Base-by-base conservation (phyloP, 495 filamentous ascomycete genomes). In the Achaetomiella virescens region DNA sequence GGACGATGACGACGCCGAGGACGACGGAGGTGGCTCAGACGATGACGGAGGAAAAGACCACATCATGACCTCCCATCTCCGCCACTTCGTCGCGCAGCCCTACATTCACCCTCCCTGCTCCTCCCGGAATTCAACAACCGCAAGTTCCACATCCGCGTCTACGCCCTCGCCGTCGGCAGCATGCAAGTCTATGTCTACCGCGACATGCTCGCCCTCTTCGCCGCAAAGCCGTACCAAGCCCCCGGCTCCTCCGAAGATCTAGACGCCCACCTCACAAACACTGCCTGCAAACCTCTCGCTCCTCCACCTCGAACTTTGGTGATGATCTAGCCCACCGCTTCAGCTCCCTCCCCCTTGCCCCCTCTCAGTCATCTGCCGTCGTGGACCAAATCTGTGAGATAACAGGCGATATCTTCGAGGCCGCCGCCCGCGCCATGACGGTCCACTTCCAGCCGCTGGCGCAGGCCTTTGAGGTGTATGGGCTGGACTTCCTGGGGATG, bases 121-220 rank as follows among this genome's bases (percentile, higher is more conserved):
- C 75, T 96, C 3, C 75, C 81, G 0, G 75, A 72, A 68, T 45
- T 66, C 38, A 76, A 78, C n/a, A 73, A 76, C 54, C 81, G 84
- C 33, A 98, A 98, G 72, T 98, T 98, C 77, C 93, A 98, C 71
- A 89, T 98, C 62, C 80, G 93, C 22, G 86, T 86, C 2, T 98
- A 98, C 65, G 89, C 93, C 49, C 81, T 96, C 47, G 84, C 87
- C 40, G 76, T 86, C 1, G 91, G 91, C 7, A 75, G 81, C 2
- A 71, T 98, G 12, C 78, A 83, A 35, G 84, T 96, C 41, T 95
- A 91, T 67, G 89, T 97, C 63, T 96, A 92, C 75, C 79, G 76
- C 55, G 81, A 84, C 33, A 95, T 97, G 87, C 84, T 98, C 3
- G 92, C 91, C 2, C 83, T 98, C 18, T 97, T 98, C 70, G 89